Conservation (phyloP, 2,329 filamentous ascomycete species). For the Zymoseptoria tritici region DNA sequence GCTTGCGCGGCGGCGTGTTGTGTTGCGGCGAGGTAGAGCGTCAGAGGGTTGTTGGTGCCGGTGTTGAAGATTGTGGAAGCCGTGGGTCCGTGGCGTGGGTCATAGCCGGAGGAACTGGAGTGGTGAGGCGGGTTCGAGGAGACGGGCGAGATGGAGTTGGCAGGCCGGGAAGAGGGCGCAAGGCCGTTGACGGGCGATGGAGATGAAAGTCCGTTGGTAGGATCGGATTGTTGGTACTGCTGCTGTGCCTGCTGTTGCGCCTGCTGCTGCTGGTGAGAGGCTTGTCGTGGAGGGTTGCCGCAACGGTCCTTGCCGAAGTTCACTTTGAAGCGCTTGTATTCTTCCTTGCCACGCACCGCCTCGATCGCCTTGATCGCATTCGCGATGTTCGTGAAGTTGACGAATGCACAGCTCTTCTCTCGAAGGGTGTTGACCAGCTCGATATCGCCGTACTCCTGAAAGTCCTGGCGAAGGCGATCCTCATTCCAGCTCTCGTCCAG, state of each 20-base stretch:
- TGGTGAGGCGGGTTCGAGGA: conserved; percentile 41
- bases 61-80: conserved; percentile 71
- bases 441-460: conserved; percentile 95
- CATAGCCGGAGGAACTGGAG: conserved; percentile 46
- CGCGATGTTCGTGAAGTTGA: conserved; percentile 99
- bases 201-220: conserved; percentile 48
- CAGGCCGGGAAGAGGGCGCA: conserved; percentile 43
- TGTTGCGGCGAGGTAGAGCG: conserved; percentile 65
- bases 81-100: conserved; percentile 55
- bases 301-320: conserved; percentile 99
- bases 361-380: conserved; percentile 99
- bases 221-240: conserved; percentile 49
- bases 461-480: conserved; percentile 90
- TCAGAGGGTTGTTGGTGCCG: conserved; percentile 76
- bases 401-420: conserved; percentile 98
- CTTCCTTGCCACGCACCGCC: conserved; percentile 85
- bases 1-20: conserved; percentile 59
- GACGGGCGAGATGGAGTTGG: conserved; percentile 55
- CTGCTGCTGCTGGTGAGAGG: conserved; percentile 51
- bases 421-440: conserved; percentile 93
- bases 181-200: conserved; percentile 53
- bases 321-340: conserved; percentile 98
- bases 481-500: conserved; percentile 96
- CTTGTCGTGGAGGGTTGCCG: conserved; percentile 88
- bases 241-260: conserved; percentile 60